Percentiles rank a stretch among this genome's conserved stretches.
These are phyloP conservation scores for Fusarium sp. DNA, from an alignment of 2,329 filamentous ascomycete genomes.

Conservation along the genomic window DNA sequence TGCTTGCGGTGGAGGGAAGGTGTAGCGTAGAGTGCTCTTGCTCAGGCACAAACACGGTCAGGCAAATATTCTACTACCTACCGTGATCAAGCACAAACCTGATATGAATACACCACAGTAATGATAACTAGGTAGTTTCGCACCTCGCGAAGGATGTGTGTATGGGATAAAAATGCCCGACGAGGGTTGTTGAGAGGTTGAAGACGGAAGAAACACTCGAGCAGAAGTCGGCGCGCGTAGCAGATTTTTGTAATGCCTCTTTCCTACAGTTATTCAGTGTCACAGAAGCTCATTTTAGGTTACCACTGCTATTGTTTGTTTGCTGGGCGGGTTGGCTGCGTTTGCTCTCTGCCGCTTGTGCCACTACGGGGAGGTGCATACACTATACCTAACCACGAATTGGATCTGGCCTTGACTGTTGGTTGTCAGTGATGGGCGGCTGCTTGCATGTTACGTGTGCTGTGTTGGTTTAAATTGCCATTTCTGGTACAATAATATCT, in stretches of 20 bases:
- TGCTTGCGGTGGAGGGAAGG: neutral
- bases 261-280: conserved; percentile 21
- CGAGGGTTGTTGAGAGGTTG: conserved; percentile 2
- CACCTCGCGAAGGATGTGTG: neutral
- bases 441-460: neutral
- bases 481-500: neutral
- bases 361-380: neutral
- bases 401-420: neutral
- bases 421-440: neutral
- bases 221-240: neutral
- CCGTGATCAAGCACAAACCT: neutral
- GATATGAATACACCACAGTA: neutral
- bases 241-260: neutral
- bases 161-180: neutral
- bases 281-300: neutral
- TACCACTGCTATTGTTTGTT: neutral
- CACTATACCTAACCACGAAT: neutral
- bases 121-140: too few species aligned
- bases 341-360: neutral
- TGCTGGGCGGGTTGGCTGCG: neutral
- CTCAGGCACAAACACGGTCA: neutral
- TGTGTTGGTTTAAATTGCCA: neutral
- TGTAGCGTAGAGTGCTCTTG: neutral
- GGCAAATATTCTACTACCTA: neutral
- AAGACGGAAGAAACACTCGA: neutral